phyloP scores from a whole-genome alignment of 1,284 basidiomycete genomes.

The Leccinum huronense region DNA sequence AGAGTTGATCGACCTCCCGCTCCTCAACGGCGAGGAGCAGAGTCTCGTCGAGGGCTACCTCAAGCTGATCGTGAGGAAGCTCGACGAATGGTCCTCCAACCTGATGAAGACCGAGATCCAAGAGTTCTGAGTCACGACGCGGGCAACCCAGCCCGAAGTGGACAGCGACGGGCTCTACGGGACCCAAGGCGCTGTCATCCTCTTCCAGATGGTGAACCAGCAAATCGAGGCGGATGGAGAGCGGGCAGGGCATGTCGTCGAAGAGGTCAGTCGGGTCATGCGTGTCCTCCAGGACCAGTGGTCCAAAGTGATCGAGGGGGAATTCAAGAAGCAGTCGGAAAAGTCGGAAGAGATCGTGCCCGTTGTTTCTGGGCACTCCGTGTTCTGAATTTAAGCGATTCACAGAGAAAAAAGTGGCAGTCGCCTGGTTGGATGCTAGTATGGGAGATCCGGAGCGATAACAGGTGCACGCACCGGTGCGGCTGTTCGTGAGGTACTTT shows the following conservation, averaged over 20 bases:
- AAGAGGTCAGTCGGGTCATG: conserved; percentile 90
- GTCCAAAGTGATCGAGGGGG: conserved; percentile 80
- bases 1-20: conserved; percentile 82
- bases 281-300: conserved; percentile 86
- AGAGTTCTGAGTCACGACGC: conserved; percentile 67
- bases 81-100: conserved; percentile 97
- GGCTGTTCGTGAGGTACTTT: conserved; percentile 64
- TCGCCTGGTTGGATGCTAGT: no score
- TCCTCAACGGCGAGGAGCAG: conserved; percentile 93
- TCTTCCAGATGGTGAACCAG: conserved; percentile 99
- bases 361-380: conserved; percentile 31
- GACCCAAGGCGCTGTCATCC: conserved; percentile 88
- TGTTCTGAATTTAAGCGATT: no score
- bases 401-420: no score
- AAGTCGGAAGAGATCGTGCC: conserved; percentile 86
- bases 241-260: conserved; percentile 95
- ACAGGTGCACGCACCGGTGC: conserved; percentile 69
- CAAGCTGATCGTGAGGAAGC: conserved; percentile 88
- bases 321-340: conserved; percentile 86
- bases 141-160: conserved; percentile 85
- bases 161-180: conserved; percentile 90
- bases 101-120: conserved; percentile 89
- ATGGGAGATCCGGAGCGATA: conserved; percentile 58
- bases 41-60: conserved; percentile 95
- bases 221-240: conserved; percentile 93